A percentile compares a stretch with the other conserved stretches of the same genome.
Conservation (phyloP, 176 grass and related monocot species). For the Ensete glaucum region DNA sequence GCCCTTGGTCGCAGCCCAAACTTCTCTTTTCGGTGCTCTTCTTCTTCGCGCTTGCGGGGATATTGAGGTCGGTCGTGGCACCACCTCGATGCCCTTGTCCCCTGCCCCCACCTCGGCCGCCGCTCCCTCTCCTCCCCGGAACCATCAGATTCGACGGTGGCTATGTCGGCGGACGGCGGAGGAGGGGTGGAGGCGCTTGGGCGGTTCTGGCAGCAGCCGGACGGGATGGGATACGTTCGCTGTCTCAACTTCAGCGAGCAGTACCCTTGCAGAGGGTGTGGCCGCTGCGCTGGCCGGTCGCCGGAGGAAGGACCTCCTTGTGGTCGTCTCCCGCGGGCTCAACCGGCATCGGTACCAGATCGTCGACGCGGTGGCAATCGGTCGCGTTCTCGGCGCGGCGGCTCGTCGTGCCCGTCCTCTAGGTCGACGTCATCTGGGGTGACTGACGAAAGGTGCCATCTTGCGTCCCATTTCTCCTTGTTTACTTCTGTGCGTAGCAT, state of each 20-base stretch:
- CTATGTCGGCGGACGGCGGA: not conserved
- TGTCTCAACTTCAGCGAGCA: slow-evolving; percentile 32
- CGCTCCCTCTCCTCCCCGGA: not conserved
- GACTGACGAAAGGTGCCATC: slow-evolving; percentile 33
- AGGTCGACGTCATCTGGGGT: slow-evolving; percentile 43
- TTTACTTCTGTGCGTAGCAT: too few relatives aligned
- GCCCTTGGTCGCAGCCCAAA: not conserved
- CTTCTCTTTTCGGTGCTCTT: slow-evolving; percentile 15
- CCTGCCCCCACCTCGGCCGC: slow-evolving; percentile 3
- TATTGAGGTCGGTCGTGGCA: slow-evolving; percentile 16
- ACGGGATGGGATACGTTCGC: slow-evolving; percentile 31
- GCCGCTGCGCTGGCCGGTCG: not conserved
- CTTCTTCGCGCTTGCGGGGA: slow-evolving; percentile 16
- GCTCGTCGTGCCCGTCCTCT: slow-evolving; percentile 40
- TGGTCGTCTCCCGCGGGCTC: slow-evolving; percentile 32
- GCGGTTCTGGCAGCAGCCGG: slow-evolving; percentile 34
- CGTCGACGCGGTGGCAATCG: slow-evolving; percentile 45
- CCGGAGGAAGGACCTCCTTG: slow-evolving; percentile 28
- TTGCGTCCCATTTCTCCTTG: not conserved
- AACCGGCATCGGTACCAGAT: slow-evolving; percentile 49
- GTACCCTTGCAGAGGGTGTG: slow-evolving; percentile 11
- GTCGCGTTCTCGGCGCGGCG: slow-evolving; percentile 35
- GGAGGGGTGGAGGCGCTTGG: not conserved
- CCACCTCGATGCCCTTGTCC: slow-evolving; percentile 22
- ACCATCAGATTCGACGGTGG: not conserved